phyloP scores from a whole-genome alignment of 2,329 filamentous ascomycete genomes.

The Xylaria sp. region DNA sequence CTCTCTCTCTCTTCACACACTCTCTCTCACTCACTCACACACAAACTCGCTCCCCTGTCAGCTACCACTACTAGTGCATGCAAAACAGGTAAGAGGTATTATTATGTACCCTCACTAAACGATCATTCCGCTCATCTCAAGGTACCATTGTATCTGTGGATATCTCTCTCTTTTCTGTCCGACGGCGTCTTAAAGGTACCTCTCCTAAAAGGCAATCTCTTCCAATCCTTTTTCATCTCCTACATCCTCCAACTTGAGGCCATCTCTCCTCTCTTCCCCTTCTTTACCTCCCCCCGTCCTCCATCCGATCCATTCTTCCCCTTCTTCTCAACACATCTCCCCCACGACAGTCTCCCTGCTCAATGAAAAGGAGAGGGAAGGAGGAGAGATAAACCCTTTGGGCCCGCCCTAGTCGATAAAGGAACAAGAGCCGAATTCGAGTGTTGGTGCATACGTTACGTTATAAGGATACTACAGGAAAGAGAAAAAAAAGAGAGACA shows the following conservation, averaged over 20 bases:
- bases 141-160: slow-evolving; percentile 22
- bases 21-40: not conserved
- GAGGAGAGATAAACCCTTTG: slow-evolving; percentile 31
- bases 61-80: not conserved
- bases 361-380: slow-evolving; percentile 31
- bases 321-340: slow-evolving; percentile 37
- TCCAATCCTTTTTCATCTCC: slow-evolving; percentile 52
- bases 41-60: not conserved
- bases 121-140: not conserved
- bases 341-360: slow-evolving; percentile 40
- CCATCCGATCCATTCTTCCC: slow-evolving; percentile 51
- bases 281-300: slow-evolving; percentile 30
- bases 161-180: slow-evolving; percentile 12
- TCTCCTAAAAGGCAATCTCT: slow-evolving; percentile 39
- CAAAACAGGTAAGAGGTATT: slow-evolving; percentile 8
- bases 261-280: slow-evolving; percentile 31
- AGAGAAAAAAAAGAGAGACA: slow-evolving; percentile 10
- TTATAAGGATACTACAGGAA: slow-evolving; percentile 3
- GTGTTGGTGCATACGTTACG: slow-evolving; percentile 10
- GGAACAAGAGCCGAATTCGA: slow-evolving; percentile 24
- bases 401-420: slow-evolving; percentile 25
- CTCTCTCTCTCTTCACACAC: not conserved
- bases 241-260: slow-evolving; percentile 49
- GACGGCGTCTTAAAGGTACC: slow-evolving; percentile 41
- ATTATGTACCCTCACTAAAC: not conserved